These are phyloP conservation scores for Zalaria obscura DNA, from an alignment of 2,329 filamentous ascomycete species.

Conservation along the genomic window DNA sequence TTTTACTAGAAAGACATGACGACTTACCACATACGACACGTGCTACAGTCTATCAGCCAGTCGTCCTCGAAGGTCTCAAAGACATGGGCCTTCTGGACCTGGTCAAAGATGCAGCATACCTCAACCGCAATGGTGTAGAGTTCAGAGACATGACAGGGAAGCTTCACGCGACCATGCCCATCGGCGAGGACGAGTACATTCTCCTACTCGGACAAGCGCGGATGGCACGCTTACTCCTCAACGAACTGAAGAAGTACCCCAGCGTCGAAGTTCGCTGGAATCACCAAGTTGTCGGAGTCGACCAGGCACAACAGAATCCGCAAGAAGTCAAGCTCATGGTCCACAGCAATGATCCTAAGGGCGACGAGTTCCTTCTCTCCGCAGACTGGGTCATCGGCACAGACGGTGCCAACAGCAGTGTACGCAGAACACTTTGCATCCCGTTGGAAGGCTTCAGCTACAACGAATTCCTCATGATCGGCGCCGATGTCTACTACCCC, in stretches of 20 bases:
- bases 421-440: constrained; percentile 3
- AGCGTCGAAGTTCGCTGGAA: background rate
- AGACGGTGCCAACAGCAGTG: background rate
- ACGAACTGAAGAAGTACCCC: background rate
- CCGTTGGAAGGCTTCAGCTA: constrained; percentile 10
- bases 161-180: no score
- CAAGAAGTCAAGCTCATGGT: background rate
- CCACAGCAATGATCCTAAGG: background rate
- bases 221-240: no score
- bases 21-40: no score
- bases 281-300: background rate
- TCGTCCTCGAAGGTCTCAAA: no score
- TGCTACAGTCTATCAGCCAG: no score
- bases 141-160: no score
- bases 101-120: no score
- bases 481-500: constrained; percentile 8
- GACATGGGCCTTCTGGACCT: no score
- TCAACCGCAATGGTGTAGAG: no score
- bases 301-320: background rate
- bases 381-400: background rate
- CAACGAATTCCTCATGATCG: constrained; percentile 7
- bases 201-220: no score
- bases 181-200: no score
- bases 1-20: no score
- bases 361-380: background rate